Evolutionary conservation across 371 early-diverging fungal species (phyloP), one percentile per base, ranked within the genome.

Genomic region (Choanephora cucurbitarum): DNA sequence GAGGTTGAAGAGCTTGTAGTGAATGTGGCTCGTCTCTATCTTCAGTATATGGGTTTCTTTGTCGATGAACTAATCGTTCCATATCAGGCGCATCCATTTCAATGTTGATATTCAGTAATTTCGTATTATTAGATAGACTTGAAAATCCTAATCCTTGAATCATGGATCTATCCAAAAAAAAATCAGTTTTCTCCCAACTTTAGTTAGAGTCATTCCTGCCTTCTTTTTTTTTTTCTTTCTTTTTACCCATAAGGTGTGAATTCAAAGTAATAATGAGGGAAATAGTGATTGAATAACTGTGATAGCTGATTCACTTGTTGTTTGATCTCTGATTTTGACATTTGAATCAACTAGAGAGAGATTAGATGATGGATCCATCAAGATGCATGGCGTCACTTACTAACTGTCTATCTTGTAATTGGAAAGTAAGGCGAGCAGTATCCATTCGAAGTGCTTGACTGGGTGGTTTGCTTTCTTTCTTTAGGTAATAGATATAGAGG

Each of bases 241-340:
- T n/a, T 10, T 51, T 52, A 52, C 58, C 58, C 58, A 40, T 39
- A 52, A 11, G 58, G 47, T 46, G 40, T 46, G 5, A 58, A 52
- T 22, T 58, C n/a, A 45, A 58, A 51, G 22, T 58, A 52, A 58
- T 46, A 52, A 11, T 18, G 17, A 21, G 46, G 58, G 28, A 46
- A 58, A 28, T 41, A 11, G 0, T 22, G 5, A 11, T 13, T 18
- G 37, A 55, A 46, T 23, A 47, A 14, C 28, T 11, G 37, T 11
- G 5, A 3, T 7, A 28, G 7, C 3, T 28, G 5, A 28, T 28
- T 28, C 28, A 28, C 28, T 28, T 28, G 28, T 28, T 28, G 28
- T 28, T 28, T 3, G 7, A 28, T 7, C 7, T 28, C 28, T 7
- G 28, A 7, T n/a, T n/a, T n/a, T 28, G 28, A 7, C 28, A 28